Conservation (phyloP, 805 yeast genomes). For the Sugiyamaella floridensis region DNA sequence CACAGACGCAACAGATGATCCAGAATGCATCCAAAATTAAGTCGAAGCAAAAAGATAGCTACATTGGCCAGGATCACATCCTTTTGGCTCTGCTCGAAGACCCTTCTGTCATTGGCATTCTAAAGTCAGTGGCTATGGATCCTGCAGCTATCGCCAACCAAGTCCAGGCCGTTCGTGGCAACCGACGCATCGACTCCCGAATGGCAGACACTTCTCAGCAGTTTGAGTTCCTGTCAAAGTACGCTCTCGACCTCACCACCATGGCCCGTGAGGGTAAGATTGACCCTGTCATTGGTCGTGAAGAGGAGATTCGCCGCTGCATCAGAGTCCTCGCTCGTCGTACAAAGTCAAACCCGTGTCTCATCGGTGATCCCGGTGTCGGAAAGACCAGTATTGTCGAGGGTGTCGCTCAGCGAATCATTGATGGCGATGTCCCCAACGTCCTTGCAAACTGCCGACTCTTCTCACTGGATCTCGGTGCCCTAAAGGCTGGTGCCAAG, state of each 20-base stretch:
- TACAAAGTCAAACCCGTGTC: constrained; percentile 91
- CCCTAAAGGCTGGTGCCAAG: constrained; percentile 97
- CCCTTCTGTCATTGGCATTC: constrained; percentile 54
- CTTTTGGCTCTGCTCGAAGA: constrained; percentile 81
- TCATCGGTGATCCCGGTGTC: constrained; percentile 98
- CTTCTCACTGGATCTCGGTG: constrained; percentile 88
- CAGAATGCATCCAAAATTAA: constrained; percentile 70
- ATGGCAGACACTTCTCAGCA: constrained; percentile 85
- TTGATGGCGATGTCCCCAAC: constrained; percentile 91
- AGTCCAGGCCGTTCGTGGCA: constrained; percentile 76
- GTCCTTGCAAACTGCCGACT: constrained; percentile 74
- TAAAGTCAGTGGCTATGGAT: constrained; percentile 57
- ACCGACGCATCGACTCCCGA: constrained; percentile 84
- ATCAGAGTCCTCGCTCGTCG: constrained; percentile 95
- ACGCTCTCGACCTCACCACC: constrained; percentile 90
- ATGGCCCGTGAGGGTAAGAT: constrained; percentile 89
- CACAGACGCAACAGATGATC: constrained; percentile 69
- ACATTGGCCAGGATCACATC: constrained; percentile 90
- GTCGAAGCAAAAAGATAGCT: constrained; percentile 82
- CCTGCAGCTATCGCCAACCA: constrained; percentile 69
- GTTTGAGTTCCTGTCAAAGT: constrained; percentile 78
- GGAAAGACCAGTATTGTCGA: constrained; percentile 98
- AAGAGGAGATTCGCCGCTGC: constrained; percentile 93
- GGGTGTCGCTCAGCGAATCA: constrained; percentile 96
- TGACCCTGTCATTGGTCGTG: constrained; percentile 98